Evolutionary conservation across 1,139 yeast species (phyloP), one percentile per base, ranked within the genome.

Genomic region (Candida glucosophila): DNA sequence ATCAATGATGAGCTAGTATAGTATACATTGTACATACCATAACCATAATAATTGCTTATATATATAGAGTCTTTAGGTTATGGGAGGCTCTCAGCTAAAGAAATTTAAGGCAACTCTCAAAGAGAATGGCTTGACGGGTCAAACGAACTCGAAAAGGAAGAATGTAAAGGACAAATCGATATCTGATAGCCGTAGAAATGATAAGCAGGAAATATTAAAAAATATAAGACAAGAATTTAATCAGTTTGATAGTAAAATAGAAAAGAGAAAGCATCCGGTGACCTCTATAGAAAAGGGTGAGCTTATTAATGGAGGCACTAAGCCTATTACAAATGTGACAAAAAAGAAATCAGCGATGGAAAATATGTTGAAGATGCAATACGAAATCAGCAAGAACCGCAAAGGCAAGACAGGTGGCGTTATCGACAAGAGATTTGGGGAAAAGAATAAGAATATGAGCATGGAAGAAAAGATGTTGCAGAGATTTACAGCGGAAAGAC

Each of bases 391-490:
- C 39, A 69, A 68, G 49, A 53, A 65, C 10, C 55, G 64, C 29
- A 72, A 74, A 38, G 82, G 83, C 37, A 79, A 72, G 46, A 74
- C 69, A 16, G 95, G 97, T 26, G 86, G 85, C 3, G 45, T 92
- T 12, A 51, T 74, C 4, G 98, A 92, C 59, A 68, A 85, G 40
- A 74, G 98, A 54, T 90, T 92, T 52, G 99, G 98, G 48, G 98
- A 90, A 47, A 71, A 73, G 41, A 77, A 83, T 52, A 59, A 69
- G 18, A 57, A 67, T 25, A 47, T 92, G 62, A 72, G 79, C 12
- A 76, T 77, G 9, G 98, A 92, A 52, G 96, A 90, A 43, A 83
- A 81, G 50, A 88, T 88, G 95, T 69, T 90, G 55, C 95, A 81
- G 44, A 76, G 98, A 58, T 92, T 85, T 56, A 82, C 95, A 2